Conservation (phyloP, 2,329 filamentous ascomycete species). For the Chrysoporthe cubensis region DNA sequence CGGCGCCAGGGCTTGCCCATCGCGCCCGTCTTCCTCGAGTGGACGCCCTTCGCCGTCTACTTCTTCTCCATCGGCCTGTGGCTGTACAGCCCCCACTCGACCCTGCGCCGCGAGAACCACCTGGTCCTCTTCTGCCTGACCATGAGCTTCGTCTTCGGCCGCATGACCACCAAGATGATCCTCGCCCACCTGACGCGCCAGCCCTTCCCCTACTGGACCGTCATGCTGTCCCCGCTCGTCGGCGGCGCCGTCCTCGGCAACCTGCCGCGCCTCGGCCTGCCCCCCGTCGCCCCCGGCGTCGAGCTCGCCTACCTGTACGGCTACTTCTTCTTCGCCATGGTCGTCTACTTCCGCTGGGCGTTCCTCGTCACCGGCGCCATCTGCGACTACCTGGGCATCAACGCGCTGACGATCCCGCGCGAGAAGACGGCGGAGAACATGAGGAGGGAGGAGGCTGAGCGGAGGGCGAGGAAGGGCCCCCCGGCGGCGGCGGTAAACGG, state of each 20-base stretch:
- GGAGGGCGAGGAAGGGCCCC: conserved; percentile 12
- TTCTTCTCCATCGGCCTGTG: conserved; percentile 76
- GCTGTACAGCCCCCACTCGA: conserved; percentile 89
- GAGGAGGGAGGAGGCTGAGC: conserved; percentile 41
- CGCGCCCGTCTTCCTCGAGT: conserved; percentile 85
- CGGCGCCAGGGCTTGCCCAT: conserved; percentile 73
- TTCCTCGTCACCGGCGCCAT: conserved; percentile 89
- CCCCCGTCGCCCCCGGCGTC: conserved; percentile 63
- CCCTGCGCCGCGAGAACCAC: conserved; percentile 80
- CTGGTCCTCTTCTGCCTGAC: conserved; percentile 90
- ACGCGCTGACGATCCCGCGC: conserved; percentile 82
- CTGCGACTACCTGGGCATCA: conserved; percentile 90
- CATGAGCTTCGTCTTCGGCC: conserved; percentile 95
- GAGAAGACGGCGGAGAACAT: conserved; percentile 63
- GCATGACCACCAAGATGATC: conserved; percentile 99
- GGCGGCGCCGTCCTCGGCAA: conserved; percentile 84
- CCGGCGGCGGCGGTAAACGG: conserved; percentile 32
- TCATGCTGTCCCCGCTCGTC: conserved; percentile 84
- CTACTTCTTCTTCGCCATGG: conserved; percentile 80
- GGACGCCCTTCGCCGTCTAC: conserved; percentile 88
- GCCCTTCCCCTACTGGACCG: conserved; percentile 95
- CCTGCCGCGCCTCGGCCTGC: conserved; percentile 75
- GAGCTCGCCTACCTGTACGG: conserved; percentile 83
- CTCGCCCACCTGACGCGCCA: conserved; percentile 91
- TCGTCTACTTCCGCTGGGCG: conserved; percentile 95